Conservation (phyloP, 2,329 filamentous ascomycete genomes). For the Camillea tinctor region DNA sequence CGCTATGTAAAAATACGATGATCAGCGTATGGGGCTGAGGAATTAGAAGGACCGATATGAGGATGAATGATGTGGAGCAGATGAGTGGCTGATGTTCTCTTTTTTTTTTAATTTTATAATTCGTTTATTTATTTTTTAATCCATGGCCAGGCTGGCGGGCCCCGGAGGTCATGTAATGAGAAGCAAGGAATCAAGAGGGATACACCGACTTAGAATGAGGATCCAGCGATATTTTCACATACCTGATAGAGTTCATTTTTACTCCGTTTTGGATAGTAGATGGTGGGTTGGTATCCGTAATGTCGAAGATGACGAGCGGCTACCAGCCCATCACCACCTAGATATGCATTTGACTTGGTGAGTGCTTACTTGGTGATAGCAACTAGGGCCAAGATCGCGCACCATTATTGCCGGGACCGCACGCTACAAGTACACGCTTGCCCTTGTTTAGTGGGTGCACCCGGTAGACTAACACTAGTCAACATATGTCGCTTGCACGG, state of each 20-base stretch:
- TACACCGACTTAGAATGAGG: conserved; percentile 14
- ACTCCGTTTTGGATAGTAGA: conserved; percentile 91
- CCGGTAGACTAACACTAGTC: conserved; percentile 63
- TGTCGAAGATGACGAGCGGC: conserved; percentile 88
- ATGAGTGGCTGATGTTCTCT: too few species aligned
- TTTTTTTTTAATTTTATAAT: too few species aligned
- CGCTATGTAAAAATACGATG: conserved; percentile 51
- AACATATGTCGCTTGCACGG: neutral
- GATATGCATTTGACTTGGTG: conserved; percentile 1
- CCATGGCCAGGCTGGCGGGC: neutral
- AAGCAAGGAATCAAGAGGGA: neutral
- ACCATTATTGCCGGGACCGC: conserved; percentile 79
- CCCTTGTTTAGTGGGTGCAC: conserved; percentile 75
- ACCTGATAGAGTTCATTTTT: conserved; percentile 90
- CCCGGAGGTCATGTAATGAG: neutral
- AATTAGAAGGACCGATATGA: neutral
- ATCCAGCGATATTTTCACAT: conserved; percentile 21
- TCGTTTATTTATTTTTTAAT: neutral
- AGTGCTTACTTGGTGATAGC: neutral
- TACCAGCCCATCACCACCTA: conserved; percentile 91
- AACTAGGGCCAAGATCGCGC: conserved; percentile 12
- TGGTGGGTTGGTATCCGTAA: conserved; percentile 83
- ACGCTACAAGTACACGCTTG: conserved; percentile 78
- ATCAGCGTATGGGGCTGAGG: conserved; percentile 5
- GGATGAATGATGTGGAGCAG: neutral